Conservation (phyloP, 2,329 filamentous ascomycete genomes). For the Juglanconis sp. region DNA sequence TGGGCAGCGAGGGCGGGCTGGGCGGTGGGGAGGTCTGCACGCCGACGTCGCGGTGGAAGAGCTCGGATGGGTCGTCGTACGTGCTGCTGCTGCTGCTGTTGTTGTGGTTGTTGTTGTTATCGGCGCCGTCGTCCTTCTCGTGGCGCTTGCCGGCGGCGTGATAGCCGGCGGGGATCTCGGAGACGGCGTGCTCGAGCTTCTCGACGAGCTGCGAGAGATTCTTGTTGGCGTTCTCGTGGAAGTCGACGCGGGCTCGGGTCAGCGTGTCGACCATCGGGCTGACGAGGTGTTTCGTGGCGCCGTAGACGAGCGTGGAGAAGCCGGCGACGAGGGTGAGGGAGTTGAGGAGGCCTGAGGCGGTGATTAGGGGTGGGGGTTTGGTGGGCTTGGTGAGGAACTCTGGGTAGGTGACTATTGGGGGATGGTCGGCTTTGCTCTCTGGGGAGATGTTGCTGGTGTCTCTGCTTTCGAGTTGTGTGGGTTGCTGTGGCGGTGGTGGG, state of each 20-base stretch:
- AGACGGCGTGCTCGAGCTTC: conserved; percentile 56
- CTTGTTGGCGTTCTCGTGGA: conserved; percentile 45
- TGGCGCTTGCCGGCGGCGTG: conserved; percentile 22
- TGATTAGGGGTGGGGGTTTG: conserved; percentile 60
- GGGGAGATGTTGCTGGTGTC: conserved; percentile 20
- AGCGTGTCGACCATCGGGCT: conserved; percentile 57
- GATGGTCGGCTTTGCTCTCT: conserved; percentile 36
- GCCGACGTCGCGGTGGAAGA: conserved; percentile 78
- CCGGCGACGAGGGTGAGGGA: conserved; percentile 57
- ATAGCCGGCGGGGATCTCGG: conserved; percentile 49
- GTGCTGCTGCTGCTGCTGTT: conserved; percentile 44
- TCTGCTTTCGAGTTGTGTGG: not conserved
- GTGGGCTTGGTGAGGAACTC: conserved; percentile 61
- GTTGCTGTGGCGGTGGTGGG: conserved; percentile 9
- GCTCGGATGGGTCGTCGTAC: conserved; percentile 66
- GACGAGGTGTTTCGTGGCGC: conserved; percentile 66
- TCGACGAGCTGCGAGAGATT: conserved; percentile 45
- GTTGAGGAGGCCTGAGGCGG: conserved; percentile 54
- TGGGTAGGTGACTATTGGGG: conserved; percentile 67
- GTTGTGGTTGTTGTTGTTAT: conserved; percentile 31
- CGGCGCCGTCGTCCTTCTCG: conserved; percentile 5
- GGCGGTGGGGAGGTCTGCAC: conserved; percentile 66
- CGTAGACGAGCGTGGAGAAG: conserved; percentile 64
- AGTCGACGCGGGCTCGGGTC: conserved; percentile 50
- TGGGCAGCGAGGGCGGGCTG: conserved; percentile 31